phyloP scores from a whole-genome alignment of 495 filamentous ascomycete species.

The Choiromyces venosus region DNA sequence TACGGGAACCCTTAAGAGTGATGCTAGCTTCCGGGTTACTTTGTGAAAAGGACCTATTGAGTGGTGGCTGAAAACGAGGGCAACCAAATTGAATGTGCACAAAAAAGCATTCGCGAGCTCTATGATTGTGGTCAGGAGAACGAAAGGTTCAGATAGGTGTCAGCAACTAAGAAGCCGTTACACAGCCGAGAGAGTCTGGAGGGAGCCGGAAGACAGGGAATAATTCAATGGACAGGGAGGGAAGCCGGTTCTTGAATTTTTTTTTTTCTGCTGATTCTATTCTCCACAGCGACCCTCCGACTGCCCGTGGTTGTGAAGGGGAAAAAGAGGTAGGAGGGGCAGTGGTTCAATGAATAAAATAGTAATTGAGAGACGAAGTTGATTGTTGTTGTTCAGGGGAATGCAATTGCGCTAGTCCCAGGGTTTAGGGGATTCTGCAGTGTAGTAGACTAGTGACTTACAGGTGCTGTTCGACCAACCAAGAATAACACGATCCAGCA shows the following conservation, averaged over 20 bases:
- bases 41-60: background rate
- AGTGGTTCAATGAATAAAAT: slow-evolving; percentile 17
- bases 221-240: slow-evolving; percentile 33
- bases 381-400: slow-evolving; percentile 18
- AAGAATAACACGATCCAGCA: slow-evolving; percentile 34
- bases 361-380: slow-evolving; percentile 16
- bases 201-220: slow-evolving; percentile 35
- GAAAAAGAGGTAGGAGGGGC: slow-evolving; percentile 20
- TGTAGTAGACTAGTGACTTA: slow-evolving; percentile 17
- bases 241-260: slow-evolving; percentile 17
- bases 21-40: background rate
- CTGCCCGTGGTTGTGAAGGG: slow-evolving; percentile 23
- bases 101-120: slow-evolving; percentile 33
- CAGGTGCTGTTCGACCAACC: slow-evolving; percentile 18
- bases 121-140: slow-evolving; percentile 35
- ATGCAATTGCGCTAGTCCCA: slow-evolving; percentile 7
- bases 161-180: slow-evolving; percentile 32
- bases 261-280: slow-evolving; percentile 15
- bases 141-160: slow-evolving; percentile 36
- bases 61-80: background rate
- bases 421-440: slow-evolving; percentile 13
- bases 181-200: slow-evolving; percentile 34
- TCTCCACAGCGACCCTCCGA: slow-evolving; percentile 30
- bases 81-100: background rate
- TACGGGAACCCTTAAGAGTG: slow-evolving; percentile 14